Base-by-base conservation (phyloP, 2,329 filamentous ascomycete species). In the Laburnicola sp. region DNA sequence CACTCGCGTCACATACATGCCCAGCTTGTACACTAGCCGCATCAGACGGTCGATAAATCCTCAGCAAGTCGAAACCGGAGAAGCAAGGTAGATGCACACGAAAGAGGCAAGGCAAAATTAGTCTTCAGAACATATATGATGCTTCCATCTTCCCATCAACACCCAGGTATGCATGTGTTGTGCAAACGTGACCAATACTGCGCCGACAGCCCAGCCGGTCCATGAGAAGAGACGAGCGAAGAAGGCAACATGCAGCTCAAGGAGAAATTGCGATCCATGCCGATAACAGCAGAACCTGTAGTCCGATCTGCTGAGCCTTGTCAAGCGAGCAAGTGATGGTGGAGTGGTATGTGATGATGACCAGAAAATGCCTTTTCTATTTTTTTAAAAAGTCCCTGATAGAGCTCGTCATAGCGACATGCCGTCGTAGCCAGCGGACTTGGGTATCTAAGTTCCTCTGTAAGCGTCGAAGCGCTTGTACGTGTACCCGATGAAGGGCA, bases 401-500 rank as follows among this genome's bases (percentile, higher is more conserved):
- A 30, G 38, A 37, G 34, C 34, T 37, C 43, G 32, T 37, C 42
- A 28, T 45, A 36, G 42, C 42, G 30, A 34, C 32, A 45, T 41
- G 34, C 45, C 36, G 35, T 48, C 50, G 37, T 57, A 48, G 50
- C 39, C 23, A 45, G 39, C 45, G 25, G 42, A 55, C 45, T 48
- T 40, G 48, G 55, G 54, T 56, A 34, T 54, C 56, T 68, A 74
- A 32, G 70, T 64, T 39, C 74, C 73, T 38, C 76, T 64, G 76
- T 86, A 86, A 50, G 82, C 85, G 73, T 86, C 86, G 75, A 99
- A 99, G 56, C 94, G 89, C 84, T 97, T 99, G 80, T 97, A 99
- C 6, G 94, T 96, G 75, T 96, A 96, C 31, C 91, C 91, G 65
- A 96, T 94, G 73, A 96, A 99, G 2, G 94, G 94, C 76, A 99